phyloP scores from a whole-genome alignment of 352 stramenopile genomes.

The Globisporangium paroecandrum region DNA sequence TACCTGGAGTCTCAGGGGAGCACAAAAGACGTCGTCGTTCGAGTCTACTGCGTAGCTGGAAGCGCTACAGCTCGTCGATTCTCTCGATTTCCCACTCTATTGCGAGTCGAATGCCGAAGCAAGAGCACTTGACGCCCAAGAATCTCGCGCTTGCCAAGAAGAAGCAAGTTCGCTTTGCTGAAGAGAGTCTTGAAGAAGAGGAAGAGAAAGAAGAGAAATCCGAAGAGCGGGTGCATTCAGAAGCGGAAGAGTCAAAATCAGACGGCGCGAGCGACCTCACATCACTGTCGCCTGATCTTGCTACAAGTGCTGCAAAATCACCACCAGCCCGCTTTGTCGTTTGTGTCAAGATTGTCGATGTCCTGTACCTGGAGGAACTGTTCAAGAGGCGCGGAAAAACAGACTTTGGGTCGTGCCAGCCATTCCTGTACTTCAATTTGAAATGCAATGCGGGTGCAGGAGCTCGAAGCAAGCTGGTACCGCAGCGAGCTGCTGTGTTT shows the following conservation, averaged over 20 bases:
- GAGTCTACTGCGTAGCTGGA: slow-evolving; percentile 75
- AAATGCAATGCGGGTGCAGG: slow-evolving; percentile 25
- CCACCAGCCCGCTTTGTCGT: slow-evolving; percentile 16
- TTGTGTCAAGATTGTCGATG: slow-evolving; percentile 52
- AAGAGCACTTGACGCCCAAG: neutral
- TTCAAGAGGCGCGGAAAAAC: slow-evolving; percentile 43
- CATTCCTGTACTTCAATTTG: slow-evolving; percentile 47
- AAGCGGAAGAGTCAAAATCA: neutral
- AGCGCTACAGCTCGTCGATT: slow-evolving; percentile 70
- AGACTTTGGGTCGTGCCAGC: slow-evolving; percentile 42
- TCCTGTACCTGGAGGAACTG: slow-evolving; percentile 45
- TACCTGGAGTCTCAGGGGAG: slow-evolving; percentile 67
- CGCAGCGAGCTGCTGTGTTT: slow-evolving; percentile 50
- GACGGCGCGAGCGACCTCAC: neutral
- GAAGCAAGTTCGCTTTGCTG: slow-evolving; percentile 65
- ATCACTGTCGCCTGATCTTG: neutral
- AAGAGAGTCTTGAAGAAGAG: slow-evolving; percentile 21
- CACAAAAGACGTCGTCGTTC: slow-evolving; percentile 62
- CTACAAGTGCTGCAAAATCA: neutral
- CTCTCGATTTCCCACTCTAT: slow-evolving; percentile 60
- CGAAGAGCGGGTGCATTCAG: slow-evolving; percentile 3
- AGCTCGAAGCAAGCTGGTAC: slow-evolving; percentile 34
- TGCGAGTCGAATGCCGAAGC: slow-evolving; percentile 14
- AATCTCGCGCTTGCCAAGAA: slow-evolving; percentile 26
- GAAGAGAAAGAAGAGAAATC: slow-evolving; percentile 19